Evolutionary conservation across 2,329 filamentous ascomycete species (phyloP), one percentile per base, ranked within the genome.

Genomic region (Alternaria consortialis): DNA sequence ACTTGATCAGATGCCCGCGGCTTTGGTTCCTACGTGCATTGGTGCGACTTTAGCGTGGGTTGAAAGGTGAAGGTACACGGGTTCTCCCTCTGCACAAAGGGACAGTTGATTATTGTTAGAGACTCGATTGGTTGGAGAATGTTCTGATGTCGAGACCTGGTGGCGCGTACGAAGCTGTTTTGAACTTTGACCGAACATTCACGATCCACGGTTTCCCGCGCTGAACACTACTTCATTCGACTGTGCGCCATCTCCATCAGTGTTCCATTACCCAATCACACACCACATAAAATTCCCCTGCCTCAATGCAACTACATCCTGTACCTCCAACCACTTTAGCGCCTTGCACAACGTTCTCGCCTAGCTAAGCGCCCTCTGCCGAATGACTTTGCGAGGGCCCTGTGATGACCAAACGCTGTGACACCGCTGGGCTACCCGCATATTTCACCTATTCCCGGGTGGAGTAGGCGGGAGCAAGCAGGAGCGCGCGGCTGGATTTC

Each of bases 351-450:
- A n/a, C 46, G 36, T 48, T 13, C 31, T 48, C 31, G 31, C 31
- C 32, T 48, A 48, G 12, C 46, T 48, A 48, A 20, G 46, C 46
- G 46, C 17, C 46, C 20, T 34, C 32, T 44, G 42, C 13, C 42
- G 13, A 44, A 29, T 13, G 42, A 44, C 42, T 23, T 13, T 27
- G 42, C n/a, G 17, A 27, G 9, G 23, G 17, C n/a, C 42, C 23
- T 27, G 42, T 29, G 17, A 27, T n/a, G 23, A 37, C n/a, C 15
- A 17, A 37, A n/a, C 36, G 36, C 36, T 37, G 15, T 15, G 37
- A 20, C n/a, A 39, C 37, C n/a, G 37, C 37, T n/a, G n/a, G 37
- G 17, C 37, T 39, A 20, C 37, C 17, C 52, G 55, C 63, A 67
- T 58, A 32, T 53, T 46, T 53, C 56, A 29, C 34, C 52, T 40